Conservation (phyloP, 169 alveolate genomes). For the Plasmodium inui region DNA sequence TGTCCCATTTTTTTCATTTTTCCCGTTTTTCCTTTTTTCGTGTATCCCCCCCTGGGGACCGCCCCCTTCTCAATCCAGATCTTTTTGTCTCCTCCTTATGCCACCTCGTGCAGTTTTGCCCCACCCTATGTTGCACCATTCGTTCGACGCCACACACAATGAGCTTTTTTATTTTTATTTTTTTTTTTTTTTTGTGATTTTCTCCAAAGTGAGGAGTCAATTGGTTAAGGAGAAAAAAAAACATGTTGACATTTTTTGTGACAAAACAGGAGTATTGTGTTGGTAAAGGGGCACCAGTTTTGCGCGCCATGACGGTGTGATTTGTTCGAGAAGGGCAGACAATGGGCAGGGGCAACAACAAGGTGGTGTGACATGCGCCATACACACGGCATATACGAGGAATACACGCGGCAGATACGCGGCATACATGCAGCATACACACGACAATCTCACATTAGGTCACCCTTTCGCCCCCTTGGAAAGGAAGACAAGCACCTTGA, state of each 20-base stretch:
- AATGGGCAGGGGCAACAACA: not conserved
- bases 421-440: constrained; percentile 1
- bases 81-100: not conserved
- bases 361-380: not conserved
- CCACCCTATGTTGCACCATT: not conserved
- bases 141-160: not conserved
- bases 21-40: not conserved
- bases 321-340: too few relatives aligned
- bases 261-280: not conserved
- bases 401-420: not conserved
- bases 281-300: not conserved
- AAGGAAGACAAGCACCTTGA: constrained; percentile 29
- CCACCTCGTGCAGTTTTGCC: not conserved
- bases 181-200: not conserved
- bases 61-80: not conserved
- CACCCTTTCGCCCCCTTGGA: not conserved
- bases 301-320: too few relatives aligned
- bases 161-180: not conserved
- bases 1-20: not conserved
- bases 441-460: not conserved
- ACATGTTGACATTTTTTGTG: not conserved
- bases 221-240: not conserved
- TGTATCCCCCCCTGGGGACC: not conserved
- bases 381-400: not conserved
- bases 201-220: not conserved